A percentile compares a stretch with the other conserved stretches of the same genome.
Conservation (phyloP, 345 rosid genomes). For the Laguncularia racemosa region DNA sequence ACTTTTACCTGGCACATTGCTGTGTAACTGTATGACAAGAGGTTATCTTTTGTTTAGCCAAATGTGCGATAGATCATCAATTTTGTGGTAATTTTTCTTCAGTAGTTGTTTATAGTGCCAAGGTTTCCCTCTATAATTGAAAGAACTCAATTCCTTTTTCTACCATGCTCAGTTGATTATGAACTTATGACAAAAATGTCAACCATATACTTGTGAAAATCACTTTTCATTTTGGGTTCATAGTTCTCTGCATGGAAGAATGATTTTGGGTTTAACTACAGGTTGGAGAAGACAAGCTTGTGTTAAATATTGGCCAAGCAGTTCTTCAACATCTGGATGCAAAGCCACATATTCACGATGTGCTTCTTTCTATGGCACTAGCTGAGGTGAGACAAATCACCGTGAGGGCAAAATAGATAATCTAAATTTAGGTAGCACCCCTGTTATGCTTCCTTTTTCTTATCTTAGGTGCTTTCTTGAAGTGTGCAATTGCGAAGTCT, state of each 20-base stretch:
- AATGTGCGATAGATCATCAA: too few species aligned
- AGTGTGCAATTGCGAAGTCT: slow-evolving; percentile 91
- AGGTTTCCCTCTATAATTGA: too few species aligned
- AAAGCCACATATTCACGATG: slow-evolving; percentile 72
- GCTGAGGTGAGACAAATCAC: slow-evolving; percentile 75
- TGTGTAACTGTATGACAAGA: too few species aligned
- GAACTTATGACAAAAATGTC: too few species aligned
- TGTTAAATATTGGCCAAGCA: slow-evolving; percentile 68
- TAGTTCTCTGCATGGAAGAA: background rate
- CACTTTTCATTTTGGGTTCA: too few species aligned
- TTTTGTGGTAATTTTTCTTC: too few species aligned
- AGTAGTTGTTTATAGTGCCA: too few species aligned
- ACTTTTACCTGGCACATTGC: too few species aligned
- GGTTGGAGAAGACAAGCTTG: slow-evolving; percentile 87
- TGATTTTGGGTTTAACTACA: slow-evolving; percentile 22
- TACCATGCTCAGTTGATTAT: too few species aligned
- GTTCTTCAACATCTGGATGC: slow-evolving; percentile 77
- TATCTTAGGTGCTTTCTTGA: slow-evolving; percentile 67
- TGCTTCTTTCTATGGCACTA: slow-evolving; percentile 84
- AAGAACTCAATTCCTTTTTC: too few species aligned
- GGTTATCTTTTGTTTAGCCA: too few species aligned
- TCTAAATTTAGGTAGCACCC: slow-evolving; percentile 24
- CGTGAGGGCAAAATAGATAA: slow-evolving; percentile 22
- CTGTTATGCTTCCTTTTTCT: slow-evolving; percentile 53
- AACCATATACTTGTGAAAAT: too few species aligned